Evolutionary conservation across 805 yeast genomes (phyloP).

Genomic region (Saturnispora sekii): DNA sequence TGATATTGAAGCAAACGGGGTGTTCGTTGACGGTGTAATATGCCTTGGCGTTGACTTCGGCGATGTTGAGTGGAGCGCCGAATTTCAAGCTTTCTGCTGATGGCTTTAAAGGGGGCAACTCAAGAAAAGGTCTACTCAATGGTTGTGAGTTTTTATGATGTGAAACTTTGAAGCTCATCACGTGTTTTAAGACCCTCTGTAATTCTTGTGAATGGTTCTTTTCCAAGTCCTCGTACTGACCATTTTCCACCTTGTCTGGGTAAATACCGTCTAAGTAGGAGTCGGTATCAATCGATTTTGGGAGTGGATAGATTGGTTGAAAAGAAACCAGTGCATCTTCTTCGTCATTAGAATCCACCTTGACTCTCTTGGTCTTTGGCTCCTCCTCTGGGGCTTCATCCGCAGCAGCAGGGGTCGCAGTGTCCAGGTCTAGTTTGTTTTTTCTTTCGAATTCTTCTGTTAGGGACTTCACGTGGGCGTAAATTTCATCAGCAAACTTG

Average conservation of each 20-base stretch:
- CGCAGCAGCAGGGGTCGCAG: neutral
- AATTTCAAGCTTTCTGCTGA: too few relatives aligned
- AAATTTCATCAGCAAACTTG: slow-evolving; percentile 36
- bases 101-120: slow-evolving; percentile 38
- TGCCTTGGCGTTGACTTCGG: slow-evolving; percentile 58
- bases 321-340: too few relatives aligned
- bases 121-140: slow-evolving; percentile 44
- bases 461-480: neutral
- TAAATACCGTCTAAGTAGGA: neutral
- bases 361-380: too few relatives aligned
- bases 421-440: neutral
- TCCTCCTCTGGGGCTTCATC: too few relatives aligned
- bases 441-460: neutral
- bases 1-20: slow-evolving; percentile 64
- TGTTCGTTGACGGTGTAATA: slow-evolving; percentile 60
- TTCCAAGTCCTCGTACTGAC: slow-evolving; percentile 3
- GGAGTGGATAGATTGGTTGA: too few relatives aligned
- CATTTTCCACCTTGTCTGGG: slow-evolving; percentile 1
- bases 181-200: slow-evolving; percentile 9
- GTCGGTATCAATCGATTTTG: too few relatives aligned
- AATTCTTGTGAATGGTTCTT: slow-evolving; percentile 12
- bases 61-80: slow-evolving; percentile 5
- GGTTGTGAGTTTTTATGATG: slow-evolving; percentile 16
- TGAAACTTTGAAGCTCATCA: slow-evolving; percentile 13
- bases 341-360: too few relatives aligned